Conservation (phyloP, 2,329 filamentous ascomycete genomes). For the Exophiala sp. region DNA sequence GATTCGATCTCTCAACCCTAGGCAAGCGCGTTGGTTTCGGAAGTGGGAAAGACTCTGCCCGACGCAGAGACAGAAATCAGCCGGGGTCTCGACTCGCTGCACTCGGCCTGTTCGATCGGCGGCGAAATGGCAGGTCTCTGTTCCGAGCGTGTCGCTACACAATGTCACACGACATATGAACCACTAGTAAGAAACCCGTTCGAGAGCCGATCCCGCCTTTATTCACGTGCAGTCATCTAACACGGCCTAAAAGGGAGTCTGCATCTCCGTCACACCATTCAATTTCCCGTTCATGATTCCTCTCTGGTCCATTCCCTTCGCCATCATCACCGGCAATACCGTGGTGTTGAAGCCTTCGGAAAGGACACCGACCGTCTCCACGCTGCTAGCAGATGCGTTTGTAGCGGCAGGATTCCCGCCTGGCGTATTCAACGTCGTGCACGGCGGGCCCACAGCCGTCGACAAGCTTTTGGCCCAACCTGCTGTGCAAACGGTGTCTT, state of each 20-base stretch:
- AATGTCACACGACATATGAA: constrained; percentile 68
- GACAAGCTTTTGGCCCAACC: constrained; percentile 50
- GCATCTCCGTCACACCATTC: constrained; percentile 63
- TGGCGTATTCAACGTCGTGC: constrained; percentile 54
- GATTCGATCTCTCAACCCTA: no score
- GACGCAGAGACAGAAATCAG: no score
- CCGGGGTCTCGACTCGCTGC: no score
- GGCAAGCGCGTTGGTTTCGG: no score
- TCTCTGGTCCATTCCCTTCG: constrained; percentile 59
- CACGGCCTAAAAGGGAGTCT: constrained; percentile 45
- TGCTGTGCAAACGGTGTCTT: constrained; percentile 52
- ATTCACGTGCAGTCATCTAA: no score
- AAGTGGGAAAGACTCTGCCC: no score
- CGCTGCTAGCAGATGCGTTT: constrained; percentile 48
- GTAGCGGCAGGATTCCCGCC: constrained; percentile 51
- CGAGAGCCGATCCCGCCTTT: no score
- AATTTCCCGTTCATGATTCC: constrained; percentile 65
- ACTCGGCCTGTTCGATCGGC: no score
- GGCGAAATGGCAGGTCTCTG: no score
- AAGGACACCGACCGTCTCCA: constrained; percentile 54
- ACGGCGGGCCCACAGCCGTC: constrained; percentile 34
- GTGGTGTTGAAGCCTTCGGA: constrained; percentile 68
- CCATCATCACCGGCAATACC: constrained; percentile 63
- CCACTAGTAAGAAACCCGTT: constrained; percentile 48
- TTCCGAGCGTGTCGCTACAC: no score